Percentiles rank a stretch among this genome's conserved stretches.
Evolutionary conservation across 345 rosid genomes (phyloP).

Genomic region (Clausena lansium): DNA sequence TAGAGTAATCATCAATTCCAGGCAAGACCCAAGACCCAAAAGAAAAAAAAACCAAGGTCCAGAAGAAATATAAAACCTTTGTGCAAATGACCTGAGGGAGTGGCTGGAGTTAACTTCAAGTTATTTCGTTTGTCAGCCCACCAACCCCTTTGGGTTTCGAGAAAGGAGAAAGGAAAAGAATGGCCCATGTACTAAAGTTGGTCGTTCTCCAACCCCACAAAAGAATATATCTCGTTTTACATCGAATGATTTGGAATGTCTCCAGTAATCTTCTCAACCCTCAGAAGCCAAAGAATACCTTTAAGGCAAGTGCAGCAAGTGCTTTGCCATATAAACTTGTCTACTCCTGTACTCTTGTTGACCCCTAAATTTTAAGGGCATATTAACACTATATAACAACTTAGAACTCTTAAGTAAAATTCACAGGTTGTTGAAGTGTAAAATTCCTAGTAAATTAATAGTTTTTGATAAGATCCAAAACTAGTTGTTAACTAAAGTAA

Average conservation of each 20-base stretch:
- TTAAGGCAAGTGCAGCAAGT: slow-evolving; percentile 1
- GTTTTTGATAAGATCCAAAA: neutral
- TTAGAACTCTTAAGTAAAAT: neutral
- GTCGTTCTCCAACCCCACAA: neutral
- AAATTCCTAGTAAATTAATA: neutral
- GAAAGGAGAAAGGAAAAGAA: neutral
- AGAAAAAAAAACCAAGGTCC: neutral
- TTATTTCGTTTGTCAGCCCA: neutral
- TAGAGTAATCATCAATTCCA: neutral
- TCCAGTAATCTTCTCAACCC: neutral
- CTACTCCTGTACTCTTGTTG: neutral
- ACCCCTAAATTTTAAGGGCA: neutral
- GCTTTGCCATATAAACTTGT: neutral
- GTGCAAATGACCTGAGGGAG: neutral
- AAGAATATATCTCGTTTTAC: neutral
- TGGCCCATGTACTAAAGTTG: neutral
- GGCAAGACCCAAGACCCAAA: neutral
- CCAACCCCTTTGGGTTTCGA: neutral
- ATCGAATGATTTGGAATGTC: neutral
- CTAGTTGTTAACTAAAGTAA: slow-evolving; percentile 1
- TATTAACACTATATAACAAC: neutral
- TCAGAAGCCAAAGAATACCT: no score
- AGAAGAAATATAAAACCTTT: neutral
- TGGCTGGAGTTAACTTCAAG: neutral
- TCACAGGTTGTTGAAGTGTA: neutral